Base-by-base conservation (phyloP, 371 early-diverging fungal genomes). In the Rhizopus delemar region DNA sequence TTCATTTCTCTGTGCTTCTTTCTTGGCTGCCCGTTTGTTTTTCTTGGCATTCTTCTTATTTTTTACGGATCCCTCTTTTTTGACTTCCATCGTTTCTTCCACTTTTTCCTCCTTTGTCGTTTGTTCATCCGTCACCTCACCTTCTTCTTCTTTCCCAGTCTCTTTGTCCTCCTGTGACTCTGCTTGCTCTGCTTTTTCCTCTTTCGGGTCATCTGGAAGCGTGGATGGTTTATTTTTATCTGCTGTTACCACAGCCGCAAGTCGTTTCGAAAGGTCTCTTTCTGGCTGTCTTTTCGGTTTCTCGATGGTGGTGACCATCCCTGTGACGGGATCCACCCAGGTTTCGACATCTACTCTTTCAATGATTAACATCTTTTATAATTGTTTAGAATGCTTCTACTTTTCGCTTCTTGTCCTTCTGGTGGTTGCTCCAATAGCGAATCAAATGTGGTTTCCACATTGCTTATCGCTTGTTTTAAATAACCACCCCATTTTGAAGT, bases 361-460 rank as follows among this genome's bases (percentile, higher is more conserved):
- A 39, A 39, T 9, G 39, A 9, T 39, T 39, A 39, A 39, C 8
- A 12, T 39, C 5, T 32, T 2, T 51, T 28, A 16, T 16, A n/a
- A n/a, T 46, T 46, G 0, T 39, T 39, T 9, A 39, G 39, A 22
- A 22, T 22, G 22, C 1, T 22, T 22, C 0, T 12, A 45, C 53
- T 35, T 50, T 43, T 54, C 38, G 54, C 15, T 41, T 56, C 57
- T 29, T 63, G 52, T 35, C 31, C 51, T 15, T 32, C 32, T 38
- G 52, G 36, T 36, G 66, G 48, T 35, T 71, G 72, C 46, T 92
- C 92, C 6, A 92, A 81, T 51, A 90, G 85, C 34, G 86, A 87
- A 74, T 92, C 92, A 59, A 94, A 83, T 38, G 87, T 82, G 9
- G 85, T 88, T 70, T 92, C 93, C 32, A 92, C 89, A 55, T 84